These are phyloP conservation scores for Fraxinus greggii DNA, from an alignment of 305 asterid genomes.

Conservation along the genomic window DNA sequence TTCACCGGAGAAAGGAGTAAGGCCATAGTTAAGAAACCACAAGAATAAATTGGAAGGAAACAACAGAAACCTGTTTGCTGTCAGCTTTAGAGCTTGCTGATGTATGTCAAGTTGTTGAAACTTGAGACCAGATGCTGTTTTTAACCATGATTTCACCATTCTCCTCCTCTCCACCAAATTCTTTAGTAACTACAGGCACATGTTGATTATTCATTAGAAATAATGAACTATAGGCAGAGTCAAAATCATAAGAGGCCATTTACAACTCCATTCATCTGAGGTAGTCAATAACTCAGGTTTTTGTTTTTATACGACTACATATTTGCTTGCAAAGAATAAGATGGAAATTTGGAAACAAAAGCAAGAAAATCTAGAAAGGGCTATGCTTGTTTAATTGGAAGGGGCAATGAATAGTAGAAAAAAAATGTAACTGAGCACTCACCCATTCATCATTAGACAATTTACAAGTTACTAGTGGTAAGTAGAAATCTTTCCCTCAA, in stretches of 20 bases:
- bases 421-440: neutral
- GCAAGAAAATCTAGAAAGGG: neutral
- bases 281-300: neutral
- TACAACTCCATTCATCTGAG: neutral
- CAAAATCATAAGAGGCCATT: neutral
- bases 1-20: constrained; percentile 7
- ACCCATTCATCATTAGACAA: neutral
- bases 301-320: neutral
- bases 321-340: neutral
- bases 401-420: neutral
- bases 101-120: constrained; percentile 89
- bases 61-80: constrained; percentile 83
- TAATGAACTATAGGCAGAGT: neutral
- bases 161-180: constrained; percentile 87
- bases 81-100: constrained; percentile 95
- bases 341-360: neutral
- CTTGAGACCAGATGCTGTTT: constrained; percentile 83
- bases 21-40: constrained; percentile 7
- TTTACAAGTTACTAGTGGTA: neutral
- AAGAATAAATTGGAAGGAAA: constrained; percentile 11
- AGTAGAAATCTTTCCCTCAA: neutral
- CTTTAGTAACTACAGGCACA: constrained; percentile 63
- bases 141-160: constrained; percentile 71
- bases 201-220: neutral
- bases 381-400: neutral